Evolutionary conservation across 139 green algal genomes (phyloP).

Genomic region (Micractinium conductrix): DNA sequence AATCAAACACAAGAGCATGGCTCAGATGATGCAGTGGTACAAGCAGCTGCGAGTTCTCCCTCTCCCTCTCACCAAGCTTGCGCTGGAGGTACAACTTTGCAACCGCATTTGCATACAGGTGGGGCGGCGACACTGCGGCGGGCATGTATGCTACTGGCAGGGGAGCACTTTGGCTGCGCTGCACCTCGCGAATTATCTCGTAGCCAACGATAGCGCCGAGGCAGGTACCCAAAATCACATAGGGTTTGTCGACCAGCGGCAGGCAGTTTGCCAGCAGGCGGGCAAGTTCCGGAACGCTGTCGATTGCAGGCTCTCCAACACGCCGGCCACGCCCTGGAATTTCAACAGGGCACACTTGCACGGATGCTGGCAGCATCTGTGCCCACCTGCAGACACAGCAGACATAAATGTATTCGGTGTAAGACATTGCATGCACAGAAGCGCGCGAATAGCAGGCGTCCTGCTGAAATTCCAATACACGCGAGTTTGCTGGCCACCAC

Average conservation of each 20-base stretch:
- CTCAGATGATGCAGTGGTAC: not conserved
- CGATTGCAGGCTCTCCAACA: conserved; percentile 26
- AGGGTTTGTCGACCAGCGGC: conserved; percentile 54
- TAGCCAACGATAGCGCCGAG: conserved; percentile 59
- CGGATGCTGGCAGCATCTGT: conserved; percentile 48
- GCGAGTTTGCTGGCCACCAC: no score
- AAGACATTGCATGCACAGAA: no score
- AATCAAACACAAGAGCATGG: no score
- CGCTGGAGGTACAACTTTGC: conserved; percentile 47
- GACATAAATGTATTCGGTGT: no score
- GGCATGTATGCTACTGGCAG: conserved; percentile 46
- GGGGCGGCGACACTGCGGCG: conserved; percentile 53
- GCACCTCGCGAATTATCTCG: conserved; percentile 41
- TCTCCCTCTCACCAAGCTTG: conserved; percentile 3
- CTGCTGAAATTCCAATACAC: no score
- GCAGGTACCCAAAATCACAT: conserved; percentile 57
- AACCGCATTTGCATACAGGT: conserved; percentile 55
- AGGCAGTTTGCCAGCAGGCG: conserved; percentile 32
- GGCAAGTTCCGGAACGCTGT: conserved; percentile 23
- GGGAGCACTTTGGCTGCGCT: not conserved
- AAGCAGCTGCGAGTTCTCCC: no score
- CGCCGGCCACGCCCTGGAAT: conserved; percentile 51
- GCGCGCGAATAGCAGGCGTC: no score
- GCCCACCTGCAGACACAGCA: no score
- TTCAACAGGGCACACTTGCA: conserved; percentile 59